Conservation (phyloP, 208 protist species). For the Porcisia hertigi region DNA sequence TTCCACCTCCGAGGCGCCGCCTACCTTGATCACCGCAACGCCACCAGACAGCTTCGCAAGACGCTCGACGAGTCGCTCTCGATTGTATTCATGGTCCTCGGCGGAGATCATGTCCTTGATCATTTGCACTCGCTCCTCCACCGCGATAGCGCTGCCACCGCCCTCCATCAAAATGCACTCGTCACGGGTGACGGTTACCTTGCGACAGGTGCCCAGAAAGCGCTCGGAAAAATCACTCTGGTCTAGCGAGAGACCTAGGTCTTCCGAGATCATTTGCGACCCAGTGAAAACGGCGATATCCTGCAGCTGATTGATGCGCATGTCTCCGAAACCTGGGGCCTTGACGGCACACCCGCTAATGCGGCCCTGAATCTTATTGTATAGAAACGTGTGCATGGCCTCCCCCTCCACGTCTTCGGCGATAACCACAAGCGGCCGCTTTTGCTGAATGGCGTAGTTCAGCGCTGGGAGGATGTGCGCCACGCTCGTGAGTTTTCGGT, state of each 20-base stretch:
- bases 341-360: conserved; percentile 93
- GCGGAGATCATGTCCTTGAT: conserved; percentile 95
- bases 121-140: conserved; percentile 96
- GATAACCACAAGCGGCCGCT: conserved; percentile 88
- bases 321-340: conserved; percentile 99
- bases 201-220: conserved; percentile 83
- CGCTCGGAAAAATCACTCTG: conserved; percentile 88
- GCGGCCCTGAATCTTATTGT: conserved; percentile 91
- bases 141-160: conserved; percentile 91
- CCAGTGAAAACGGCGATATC: conserved; percentile 99
- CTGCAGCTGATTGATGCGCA: conserved; percentile 98
- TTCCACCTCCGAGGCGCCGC: conserved; percentile 98
- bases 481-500: conserved; percentile 83
- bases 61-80: conserved; percentile 97
- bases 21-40: conserved; percentile 97
- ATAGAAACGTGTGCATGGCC: conserved; percentile 95
- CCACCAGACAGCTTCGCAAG: conserved; percentile 85
- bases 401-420: conserved; percentile 92
- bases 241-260: conserved; percentile 93
- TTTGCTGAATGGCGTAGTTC: conserved; percentile 86
- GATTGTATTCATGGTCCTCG: conserved; percentile 97
- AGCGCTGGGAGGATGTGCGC: conserved; percentile 79
- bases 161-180: conserved; percentile 99
- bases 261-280: conserved; percentile 94
- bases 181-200: conserved; percentile 96